Conservation (phyloP, 345 rosid genomes). For the Iberis pinnata region DNA sequence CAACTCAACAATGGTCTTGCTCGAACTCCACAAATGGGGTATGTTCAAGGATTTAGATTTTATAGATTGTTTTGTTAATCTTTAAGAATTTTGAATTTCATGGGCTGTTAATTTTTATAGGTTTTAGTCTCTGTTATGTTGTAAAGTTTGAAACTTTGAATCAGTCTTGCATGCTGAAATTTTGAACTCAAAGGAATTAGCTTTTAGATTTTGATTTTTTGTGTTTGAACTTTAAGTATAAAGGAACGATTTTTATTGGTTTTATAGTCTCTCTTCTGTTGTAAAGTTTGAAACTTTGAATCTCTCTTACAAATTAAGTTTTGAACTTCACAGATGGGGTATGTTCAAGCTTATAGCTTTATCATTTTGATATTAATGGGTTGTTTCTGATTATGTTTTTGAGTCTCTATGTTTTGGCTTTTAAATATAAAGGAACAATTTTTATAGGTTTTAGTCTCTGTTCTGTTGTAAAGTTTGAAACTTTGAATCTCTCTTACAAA, state of each 20-base stretch:
- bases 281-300: conserved; percentile 8
- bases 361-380: too few relatives aligned
- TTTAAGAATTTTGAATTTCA: neutral
- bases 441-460: neutral
- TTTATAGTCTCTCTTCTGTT: neutral
- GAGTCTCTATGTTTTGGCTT: neutral
- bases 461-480: conserved; percentile 10
- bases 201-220: neutral
- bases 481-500: too few relatives aligned
- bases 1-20: conserved; percentile 86
- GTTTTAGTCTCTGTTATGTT: too few relatives aligned
- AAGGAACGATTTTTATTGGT: neutral
- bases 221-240: neutral
- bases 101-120: neutral
- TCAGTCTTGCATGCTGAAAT: too few relatives aligned
- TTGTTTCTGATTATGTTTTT: neutral
- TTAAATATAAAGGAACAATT: too few relatives aligned
- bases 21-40: conserved; percentile 97
- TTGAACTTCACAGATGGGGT: too few relatives aligned
- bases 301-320: too few relatives aligned
- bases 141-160: too few relatives aligned
- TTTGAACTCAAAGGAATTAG: neutral
- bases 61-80: too few relatives aligned
- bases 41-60: neutral
- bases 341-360: too few relatives aligned